Conservation (phyloP, 2,329 filamentous ascomycete species). For the Neonectria punicea region DNA sequence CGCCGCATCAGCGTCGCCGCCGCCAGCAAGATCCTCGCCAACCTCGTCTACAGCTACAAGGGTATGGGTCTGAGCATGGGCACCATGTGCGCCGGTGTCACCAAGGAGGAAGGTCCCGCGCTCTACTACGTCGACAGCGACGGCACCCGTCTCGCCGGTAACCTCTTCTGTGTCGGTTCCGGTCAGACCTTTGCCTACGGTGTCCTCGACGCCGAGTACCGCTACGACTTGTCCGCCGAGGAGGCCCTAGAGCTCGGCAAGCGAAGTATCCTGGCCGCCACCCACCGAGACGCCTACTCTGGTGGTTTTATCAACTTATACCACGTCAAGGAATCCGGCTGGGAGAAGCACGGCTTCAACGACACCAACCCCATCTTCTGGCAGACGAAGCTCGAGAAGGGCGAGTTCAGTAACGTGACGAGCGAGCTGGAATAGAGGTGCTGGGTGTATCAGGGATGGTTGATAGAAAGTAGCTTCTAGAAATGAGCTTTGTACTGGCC, state of each 20-base stretch:
- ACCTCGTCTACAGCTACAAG: constrained; percentile 98
- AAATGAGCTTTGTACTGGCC: constrained; percentile 25
- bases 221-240: constrained; percentile 85
- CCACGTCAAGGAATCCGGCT: constrained; percentile 98
- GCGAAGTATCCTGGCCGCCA: constrained; percentile 93
- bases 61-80: constrained; percentile 99
- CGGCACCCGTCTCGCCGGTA: constrained; percentile 90
- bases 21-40: constrained; percentile 97
- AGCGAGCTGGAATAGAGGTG: constrained; percentile 69
- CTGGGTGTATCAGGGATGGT: constrained; percentile 19
- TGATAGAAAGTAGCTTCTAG: constrained; percentile 29
- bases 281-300: constrained; percentile 97
- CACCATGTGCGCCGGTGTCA: constrained; percentile 98
- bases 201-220: constrained; percentile 95
- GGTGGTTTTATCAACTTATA: constrained; percentile 99
- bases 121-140: constrained; percentile 98
- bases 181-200: constrained; percentile 99
- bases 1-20: constrained; percentile 97
- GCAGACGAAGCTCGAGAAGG: constrained; percentile 98
- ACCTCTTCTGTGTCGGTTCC: constrained; percentile 97
- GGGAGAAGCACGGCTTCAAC: constrained; percentile 98
- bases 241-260: constrained; percentile 91
- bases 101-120: constrained; percentile 92
- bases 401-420: constrained; percentile 97
- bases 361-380: constrained; percentile 99